A percentile compares a stretch with the other conserved stretches of the same genome.
phyloP scores from a whole-genome alignment of 768 basidiomycete genomes.

The Termitomyces sp. region DNA sequence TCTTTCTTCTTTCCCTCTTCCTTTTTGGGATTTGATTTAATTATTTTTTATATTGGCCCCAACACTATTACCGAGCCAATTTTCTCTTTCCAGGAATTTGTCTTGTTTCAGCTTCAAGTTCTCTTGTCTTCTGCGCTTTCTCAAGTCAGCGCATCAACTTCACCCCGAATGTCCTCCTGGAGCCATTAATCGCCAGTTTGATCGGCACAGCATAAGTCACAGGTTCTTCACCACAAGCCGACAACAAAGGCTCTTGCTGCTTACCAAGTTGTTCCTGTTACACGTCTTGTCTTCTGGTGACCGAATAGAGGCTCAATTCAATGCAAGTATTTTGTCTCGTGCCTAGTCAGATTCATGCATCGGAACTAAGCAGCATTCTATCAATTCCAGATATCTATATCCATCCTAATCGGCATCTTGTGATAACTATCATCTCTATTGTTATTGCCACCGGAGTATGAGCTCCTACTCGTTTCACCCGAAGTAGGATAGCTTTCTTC shows the following conservation, averaged over 20 bases:
- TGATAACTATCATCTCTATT: background rate
- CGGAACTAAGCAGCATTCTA: background rate
- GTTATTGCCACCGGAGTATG: background rate
- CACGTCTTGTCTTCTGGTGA: background rate
- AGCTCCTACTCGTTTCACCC: background rate
- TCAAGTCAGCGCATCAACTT: no score
- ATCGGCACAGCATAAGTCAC: background rate
- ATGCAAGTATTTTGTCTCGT: background rate
- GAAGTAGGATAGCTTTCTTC: background rate
- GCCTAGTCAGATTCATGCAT: background rate
- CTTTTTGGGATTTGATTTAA: no score
- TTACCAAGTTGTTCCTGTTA: background rate
- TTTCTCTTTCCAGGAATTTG: no score
- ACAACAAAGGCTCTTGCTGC: background rate
- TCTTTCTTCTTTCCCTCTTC: no score
- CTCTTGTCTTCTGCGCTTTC: no score
- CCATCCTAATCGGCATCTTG: conserved; percentile 1
- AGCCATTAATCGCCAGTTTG: background rate
- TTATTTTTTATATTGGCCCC: no score
- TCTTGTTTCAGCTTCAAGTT: no score
- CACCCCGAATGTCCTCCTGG: background rate
- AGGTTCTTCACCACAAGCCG: background rate
- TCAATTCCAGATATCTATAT: background rate
- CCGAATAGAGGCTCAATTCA: background rate
- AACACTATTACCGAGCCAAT: no score